Evolutionary conservation across 2,329 filamentous ascomycete genomes (phyloP), one percentile per base, ranked within the genome.

Genomic region (Shiraia sp.): DNA sequence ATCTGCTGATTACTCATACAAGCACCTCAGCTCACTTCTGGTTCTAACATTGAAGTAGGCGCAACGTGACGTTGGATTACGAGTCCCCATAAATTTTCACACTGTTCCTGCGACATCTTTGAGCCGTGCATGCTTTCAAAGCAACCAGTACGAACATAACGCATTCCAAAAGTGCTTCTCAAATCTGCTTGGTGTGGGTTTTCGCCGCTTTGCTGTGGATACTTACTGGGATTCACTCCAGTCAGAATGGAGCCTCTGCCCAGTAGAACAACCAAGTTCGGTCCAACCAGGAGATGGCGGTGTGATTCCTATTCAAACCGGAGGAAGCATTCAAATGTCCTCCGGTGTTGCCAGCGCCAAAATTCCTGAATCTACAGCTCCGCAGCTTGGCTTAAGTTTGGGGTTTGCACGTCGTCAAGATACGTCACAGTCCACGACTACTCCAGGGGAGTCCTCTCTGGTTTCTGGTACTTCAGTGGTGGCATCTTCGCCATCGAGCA

Each of bases 11-110:
- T n/a, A n/a, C n/a, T n/a, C n/a, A n/a, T n/a, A n/a, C n/a, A 30
- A 13, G 12, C 9, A 10, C 12, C 6, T 25, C 14, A 30, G 17
- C 25, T 12, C 5, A 15, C 22, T 19, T 16, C 22, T 14, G 16
- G n/a, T 19, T 25, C 53, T 61, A 35, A 61, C 47, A 8, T 16
- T 9, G 19, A 22, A 31, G 26, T 53, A 83, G 82, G 80, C 81
- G 31, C 79, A 85, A 63, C 72, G 83, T 63, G 83, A 87, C 71
- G 70, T 84, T 28, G 75, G 77, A 15, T 67, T 79, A 9, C 72
- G 75, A 40, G 72, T 86, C 6, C 83, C 83, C 2, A 77, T 87
- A 55, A 84, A 86, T 55, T 85, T 75, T 60, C 76, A 83, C 27
- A 81, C 79, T 3, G 66, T 71, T 12, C 79, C 82, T 8, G 79